These are phyloP conservation scores for Corylus avellana DNA, from an alignment of 306 rosid species.

Conservation along the genomic window DNA sequence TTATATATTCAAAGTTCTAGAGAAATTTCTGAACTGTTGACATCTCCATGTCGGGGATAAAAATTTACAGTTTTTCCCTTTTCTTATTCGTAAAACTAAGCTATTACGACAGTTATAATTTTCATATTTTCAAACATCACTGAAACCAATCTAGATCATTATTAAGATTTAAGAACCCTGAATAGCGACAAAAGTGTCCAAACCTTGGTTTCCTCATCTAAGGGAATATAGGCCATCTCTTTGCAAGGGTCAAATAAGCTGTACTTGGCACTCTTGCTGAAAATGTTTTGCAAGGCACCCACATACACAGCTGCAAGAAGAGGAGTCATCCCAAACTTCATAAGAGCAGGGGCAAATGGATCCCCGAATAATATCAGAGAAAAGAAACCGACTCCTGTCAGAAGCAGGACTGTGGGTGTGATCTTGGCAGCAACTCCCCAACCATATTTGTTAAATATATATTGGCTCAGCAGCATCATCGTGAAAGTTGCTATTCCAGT, in stretches of 20 bases:
- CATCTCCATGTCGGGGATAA: background rate
- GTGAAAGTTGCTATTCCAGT: slow-evolving; percentile 91
- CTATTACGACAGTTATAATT: background rate
- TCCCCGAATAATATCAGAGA: slow-evolving; percentile 76
- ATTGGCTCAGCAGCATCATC: slow-evolving; percentile 93
- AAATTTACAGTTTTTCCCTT: background rate
- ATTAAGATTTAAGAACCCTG: background rate
- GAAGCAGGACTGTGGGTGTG: slow-evolving; percentile 86
- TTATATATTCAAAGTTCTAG: background rate
- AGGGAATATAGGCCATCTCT: slow-evolving; percentile 99
- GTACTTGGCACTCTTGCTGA: slow-evolving; percentile 99
- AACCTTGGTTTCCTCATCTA: slow-evolving; percentile 98
- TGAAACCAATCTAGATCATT: background rate
- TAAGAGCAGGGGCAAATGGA: slow-evolving; percentile 69
- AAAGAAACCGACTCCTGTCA: slow-evolving; percentile 91
- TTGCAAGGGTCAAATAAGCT: slow-evolving; percentile 98
- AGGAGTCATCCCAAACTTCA: slow-evolving; percentile 81
- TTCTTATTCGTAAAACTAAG: background rate
- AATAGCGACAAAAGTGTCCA: slow-evolving; percentile 23
- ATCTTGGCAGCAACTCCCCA: slow-evolving; percentile 98
- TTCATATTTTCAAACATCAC: background rate
- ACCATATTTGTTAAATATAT: slow-evolving; percentile 79
- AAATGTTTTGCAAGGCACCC: slow-evolving; percentile 98
- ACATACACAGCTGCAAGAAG: slow-evolving; percentile 98
- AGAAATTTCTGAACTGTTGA: background rate